Conservation (phyloP, 371 early-diverging fungal species). For the Mucor indicus region DNA sequence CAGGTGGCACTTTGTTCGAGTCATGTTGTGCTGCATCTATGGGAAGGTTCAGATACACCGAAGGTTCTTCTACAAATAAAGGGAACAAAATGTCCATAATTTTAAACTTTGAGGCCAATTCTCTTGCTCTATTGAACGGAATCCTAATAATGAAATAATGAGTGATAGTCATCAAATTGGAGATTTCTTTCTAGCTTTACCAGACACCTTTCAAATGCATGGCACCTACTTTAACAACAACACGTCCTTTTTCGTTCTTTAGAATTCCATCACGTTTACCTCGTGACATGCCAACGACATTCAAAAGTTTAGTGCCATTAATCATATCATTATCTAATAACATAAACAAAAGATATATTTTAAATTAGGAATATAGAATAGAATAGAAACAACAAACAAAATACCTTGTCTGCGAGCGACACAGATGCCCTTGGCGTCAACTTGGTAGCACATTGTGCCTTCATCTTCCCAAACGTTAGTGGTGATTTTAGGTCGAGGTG, state of each 20-base stretch:
- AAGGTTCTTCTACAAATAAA: conserved; percentile 71
- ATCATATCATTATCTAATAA: conserved; percentile 74
- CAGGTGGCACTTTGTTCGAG: not conserved
- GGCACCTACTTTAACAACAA: conserved; percentile 82
- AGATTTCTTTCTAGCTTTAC: conserved; percentile 32
- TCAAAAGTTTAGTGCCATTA: conserved; percentile 84
- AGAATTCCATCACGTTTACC: conserved; percentile 87
- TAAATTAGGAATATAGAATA: conserved; percentile 3
- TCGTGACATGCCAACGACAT: conserved; percentile 84
- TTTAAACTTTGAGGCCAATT: conserved; percentile 68
- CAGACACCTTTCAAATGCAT: conserved; percentile 91
- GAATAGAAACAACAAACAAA: not conserved
- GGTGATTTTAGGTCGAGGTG: conserved; percentile 60
- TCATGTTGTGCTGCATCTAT: conserved; percentile 1
- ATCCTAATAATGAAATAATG: conserved; percentile 35
- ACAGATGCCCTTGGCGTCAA: conserved; percentile 74
- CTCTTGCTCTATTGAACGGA: conserved; percentile 67
- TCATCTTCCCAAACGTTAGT: conserved; percentile 86
- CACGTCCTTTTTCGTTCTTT: conserved; percentile 80
- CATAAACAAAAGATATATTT: conserved; percentile 1
- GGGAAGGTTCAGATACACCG: conserved; percentile 17
- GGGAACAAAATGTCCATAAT: conserved; percentile 72
- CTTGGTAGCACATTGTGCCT: conserved; percentile 74
- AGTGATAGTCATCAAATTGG: not conserved
- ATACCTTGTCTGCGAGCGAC: conserved; percentile 76